Evolutionary conservation across 2,329 filamentous ascomycete species (phyloP), one percentile per base, ranked within the genome.

Genomic region (Chaetomiaceae sp.): DNA sequence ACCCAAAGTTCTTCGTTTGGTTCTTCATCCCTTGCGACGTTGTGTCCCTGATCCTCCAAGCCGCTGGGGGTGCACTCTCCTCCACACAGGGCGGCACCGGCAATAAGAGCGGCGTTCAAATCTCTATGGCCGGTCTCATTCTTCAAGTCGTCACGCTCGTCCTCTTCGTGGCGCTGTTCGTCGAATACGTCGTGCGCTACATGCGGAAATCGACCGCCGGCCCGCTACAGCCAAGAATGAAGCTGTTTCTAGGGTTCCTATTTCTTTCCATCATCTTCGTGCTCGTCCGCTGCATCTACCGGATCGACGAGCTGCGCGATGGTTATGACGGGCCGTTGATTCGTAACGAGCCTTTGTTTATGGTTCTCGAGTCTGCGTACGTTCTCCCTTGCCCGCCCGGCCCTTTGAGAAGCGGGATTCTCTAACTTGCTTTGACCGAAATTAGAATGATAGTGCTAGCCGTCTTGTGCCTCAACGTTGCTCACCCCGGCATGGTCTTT

Each of bases 121-220:
- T 70, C 52, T 73, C 75, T 71, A 67, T 74, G 34, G 71, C 69
- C 6, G 73, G 73, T 44, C 72, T 76, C 47, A 62, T 73, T 32
- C 72, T 75, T 60, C 73, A 76, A 50, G 55, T 57, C 14, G 33
- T 52, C n/a, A 42, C 40, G 3, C 25, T 57, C 9, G 25, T 25
- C 33, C 16, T 57, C 25, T 57, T 57, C 44, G 23, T 25, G 38
- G 21, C 6, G 16, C 29, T 48, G 14, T 45, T 42, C 11, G 11
- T 32, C 44, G 55, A 57, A 7, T 57, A 54, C 13, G 23, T 36
- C 23, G n/a, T 54, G n/a, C 37, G 47, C 16, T 42, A 21, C 20
- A 10, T 6, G 20, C 37, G 37, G 11, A n/a, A n/a, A n/a, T n/a
- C n/a, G n/a, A n/a, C n/a, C n/a, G n/a, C n/a, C n/a, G n/a, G n/a